A percentile compares a stretch with the other conserved stretches of the same genome.
Conservation (phyloP, 345 rosid genomes). For the Aquilaria malaccensis region DNA sequence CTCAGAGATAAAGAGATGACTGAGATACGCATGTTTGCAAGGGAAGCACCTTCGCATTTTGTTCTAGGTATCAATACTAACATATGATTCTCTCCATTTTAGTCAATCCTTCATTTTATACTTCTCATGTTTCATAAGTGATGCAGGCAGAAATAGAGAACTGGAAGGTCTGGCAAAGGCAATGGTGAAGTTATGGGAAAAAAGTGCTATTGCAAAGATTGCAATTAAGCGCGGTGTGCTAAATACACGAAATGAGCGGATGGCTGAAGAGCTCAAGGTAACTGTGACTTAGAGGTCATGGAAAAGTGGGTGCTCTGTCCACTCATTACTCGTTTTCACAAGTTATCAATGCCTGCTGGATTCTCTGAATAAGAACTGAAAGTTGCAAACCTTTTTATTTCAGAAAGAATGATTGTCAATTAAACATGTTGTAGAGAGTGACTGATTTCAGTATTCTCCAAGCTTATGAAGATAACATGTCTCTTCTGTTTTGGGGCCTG, state of each 20-base stretch:
- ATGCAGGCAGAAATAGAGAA: slow-evolving; percentile 72
- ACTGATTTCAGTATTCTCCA: not conserved
- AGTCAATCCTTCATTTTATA: slow-evolving; percentile 8
- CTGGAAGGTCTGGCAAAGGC: slow-evolving; percentile 87
- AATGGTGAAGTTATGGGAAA: slow-evolving; percentile 82
- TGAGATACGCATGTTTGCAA: slow-evolving; percentile 56
- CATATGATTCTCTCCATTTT: not conserved
- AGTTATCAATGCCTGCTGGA: no score
- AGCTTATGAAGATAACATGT: not conserved
- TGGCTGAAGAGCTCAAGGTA: slow-evolving; percentile 95
- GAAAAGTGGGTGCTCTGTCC: no score
- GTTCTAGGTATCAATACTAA: slow-evolving; percentile 51
- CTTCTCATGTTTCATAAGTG: slow-evolving; percentile 12
- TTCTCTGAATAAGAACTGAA: no score
- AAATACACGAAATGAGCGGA: slow-evolving; percentile 81
- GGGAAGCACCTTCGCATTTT: slow-evolving; percentile 78
- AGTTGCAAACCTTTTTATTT: no score
- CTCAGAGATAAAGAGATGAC: slow-evolving; percentile 60
- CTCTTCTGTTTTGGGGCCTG: not conserved
- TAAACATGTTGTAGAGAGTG: no score
- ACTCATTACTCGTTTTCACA: no score
- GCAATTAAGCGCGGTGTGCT: slow-evolving; percentile 84
- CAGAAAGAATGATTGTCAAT: no score
- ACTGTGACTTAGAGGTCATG: slow-evolving; percentile 3
- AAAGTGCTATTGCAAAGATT: slow-evolving; percentile 76